Evolutionary conservation across 306 rosid species (phyloP).

Genomic region (Myrica gale): DNA sequence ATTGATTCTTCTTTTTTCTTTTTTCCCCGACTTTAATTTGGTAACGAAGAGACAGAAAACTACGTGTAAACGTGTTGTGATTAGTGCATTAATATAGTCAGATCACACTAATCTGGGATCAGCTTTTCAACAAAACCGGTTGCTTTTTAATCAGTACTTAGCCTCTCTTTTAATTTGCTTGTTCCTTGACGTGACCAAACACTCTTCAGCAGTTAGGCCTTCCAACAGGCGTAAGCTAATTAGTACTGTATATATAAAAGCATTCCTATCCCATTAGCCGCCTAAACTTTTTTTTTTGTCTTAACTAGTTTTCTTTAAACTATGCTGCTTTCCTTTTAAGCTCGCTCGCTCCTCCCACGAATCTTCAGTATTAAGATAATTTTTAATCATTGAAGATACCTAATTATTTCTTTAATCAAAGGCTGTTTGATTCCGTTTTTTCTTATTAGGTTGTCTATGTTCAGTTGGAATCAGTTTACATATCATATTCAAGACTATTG

Average conservation of each 20-base stretch:
- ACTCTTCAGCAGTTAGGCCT: constrained; percentile 12
- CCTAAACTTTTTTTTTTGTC: not conserved
- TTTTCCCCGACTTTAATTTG: no score
- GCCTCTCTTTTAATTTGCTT: not conserved
- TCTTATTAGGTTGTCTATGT: not conserved
- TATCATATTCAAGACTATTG: not conserved
- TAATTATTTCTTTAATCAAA: no score
- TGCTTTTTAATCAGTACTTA: no score
- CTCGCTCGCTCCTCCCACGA: not conserved
- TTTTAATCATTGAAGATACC: no score
- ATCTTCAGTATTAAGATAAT: not conserved
- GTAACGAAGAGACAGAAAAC: not conserved
- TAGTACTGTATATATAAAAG: not conserved
- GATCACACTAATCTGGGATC: not conserved
- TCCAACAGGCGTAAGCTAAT: constrained; percentile 7
- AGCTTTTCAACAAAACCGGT: not conserved
- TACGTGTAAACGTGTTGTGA: no score
- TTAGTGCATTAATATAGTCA: no score
- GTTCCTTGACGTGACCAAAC: constrained; percentile 20
- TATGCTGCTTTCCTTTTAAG: not conserved
- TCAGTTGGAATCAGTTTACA: not conserved
- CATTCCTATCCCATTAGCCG: constrained; percentile 6
- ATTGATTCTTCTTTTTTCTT: no score
- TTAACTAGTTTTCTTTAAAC: not conserved
- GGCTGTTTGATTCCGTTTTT: not conserved